Base-by-base conservation (phyloP, 805 yeast genomes). In the Helenozyma baotianmanensis region DNA sequence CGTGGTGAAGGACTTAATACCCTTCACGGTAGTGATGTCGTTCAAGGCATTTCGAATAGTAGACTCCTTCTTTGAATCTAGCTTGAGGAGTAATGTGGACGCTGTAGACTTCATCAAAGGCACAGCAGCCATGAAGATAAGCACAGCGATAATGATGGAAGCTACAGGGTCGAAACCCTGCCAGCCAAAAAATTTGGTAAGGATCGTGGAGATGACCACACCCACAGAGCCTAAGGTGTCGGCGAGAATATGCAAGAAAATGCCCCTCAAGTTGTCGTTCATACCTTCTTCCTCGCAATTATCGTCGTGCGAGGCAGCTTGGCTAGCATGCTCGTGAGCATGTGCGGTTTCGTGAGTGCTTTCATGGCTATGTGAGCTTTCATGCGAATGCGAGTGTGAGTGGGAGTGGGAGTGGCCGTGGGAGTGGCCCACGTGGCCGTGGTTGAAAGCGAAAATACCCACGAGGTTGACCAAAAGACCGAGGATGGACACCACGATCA, bases 221-320 rank as follows among this genome's bases (percentile, higher is more conserved):
- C 97, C 97, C 0, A 89, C 95, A 0, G 97, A 90, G 0, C 99
- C 99, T 25, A 92, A 64, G 0, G 97, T 89, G 50, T 92, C 99
- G 0, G 99, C 99, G 27, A 92, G 54, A 19, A 92, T 84, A 48
- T 92, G 99, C 27, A 92, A 64, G 50, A 92, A 92, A 4, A 92
- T 86, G 10, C 99, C 99, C 37, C 82, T 79, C 94, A 90, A 84
- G 55, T 90, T 90, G 45, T 75, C 79, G 41, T 68, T 71, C 55
- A 65, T 52, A 13, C 36, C 44, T 9, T 23, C 33, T 2, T 29
- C 19, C 1, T 29, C 29, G 13, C 29, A 30, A 13, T 32, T 26
- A 10, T 29, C 35, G 5, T 17, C 44, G 10, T 35, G 24, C 7
- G 32, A 9, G 6, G 32, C 30, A n/a, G n/a, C n/a, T n/a, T n/a